Percentiles rank a stretch among this genome's conserved stretches.
These are phyloP conservation scores for Byssothecium circinans DNA, from an alignment of 2,329 filamentous ascomycete species.

Conservation along the genomic window DNA sequence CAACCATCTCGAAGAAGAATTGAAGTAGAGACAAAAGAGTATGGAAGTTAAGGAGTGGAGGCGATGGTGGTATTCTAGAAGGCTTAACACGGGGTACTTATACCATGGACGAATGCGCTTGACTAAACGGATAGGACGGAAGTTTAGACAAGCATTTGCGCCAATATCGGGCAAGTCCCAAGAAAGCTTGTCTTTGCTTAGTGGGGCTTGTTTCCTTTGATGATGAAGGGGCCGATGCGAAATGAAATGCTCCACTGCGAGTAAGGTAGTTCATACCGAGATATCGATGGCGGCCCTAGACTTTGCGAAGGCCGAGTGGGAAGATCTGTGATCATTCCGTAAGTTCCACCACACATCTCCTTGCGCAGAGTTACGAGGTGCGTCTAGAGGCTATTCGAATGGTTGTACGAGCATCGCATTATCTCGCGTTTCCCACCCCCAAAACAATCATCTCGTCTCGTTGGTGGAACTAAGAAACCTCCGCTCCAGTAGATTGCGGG, in stretches of 20 bases:
- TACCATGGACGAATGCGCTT: neutral
- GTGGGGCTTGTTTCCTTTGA: conserved; percentile 29
- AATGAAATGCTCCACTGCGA: conserved; percentile 14
- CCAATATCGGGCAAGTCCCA: conserved; percentile 1
- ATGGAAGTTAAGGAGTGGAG: conserved; percentile 19
- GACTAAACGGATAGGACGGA: neutral
- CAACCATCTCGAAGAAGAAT: conserved; percentile 13
- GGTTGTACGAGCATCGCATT: too few relatives aligned
- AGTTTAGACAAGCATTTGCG: neutral
- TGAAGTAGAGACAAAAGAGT: conserved; percentile 10
- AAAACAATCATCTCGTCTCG: neutral
- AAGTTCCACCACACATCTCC: too few relatives aligned
- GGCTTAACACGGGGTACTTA: neutral
- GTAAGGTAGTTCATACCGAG: neutral
- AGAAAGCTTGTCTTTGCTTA: conserved; percentile 30
- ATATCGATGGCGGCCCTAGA: too few relatives aligned
- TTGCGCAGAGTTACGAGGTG: too few relatives aligned
- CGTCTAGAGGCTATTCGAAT: too few relatives aligned
- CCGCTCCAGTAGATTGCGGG: conserved; percentile 3
- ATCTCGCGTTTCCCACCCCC: too few relatives aligned
- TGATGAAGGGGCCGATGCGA: conserved; percentile 21
- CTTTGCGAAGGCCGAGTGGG: neutral
- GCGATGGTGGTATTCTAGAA: neutral
- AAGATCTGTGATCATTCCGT: too few relatives aligned
- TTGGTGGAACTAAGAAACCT: conserved; percentile 11